phyloP scores from a whole-genome alignment of 2,329 filamentous ascomycete species.

The Lithohypha guttulata region DNA sequence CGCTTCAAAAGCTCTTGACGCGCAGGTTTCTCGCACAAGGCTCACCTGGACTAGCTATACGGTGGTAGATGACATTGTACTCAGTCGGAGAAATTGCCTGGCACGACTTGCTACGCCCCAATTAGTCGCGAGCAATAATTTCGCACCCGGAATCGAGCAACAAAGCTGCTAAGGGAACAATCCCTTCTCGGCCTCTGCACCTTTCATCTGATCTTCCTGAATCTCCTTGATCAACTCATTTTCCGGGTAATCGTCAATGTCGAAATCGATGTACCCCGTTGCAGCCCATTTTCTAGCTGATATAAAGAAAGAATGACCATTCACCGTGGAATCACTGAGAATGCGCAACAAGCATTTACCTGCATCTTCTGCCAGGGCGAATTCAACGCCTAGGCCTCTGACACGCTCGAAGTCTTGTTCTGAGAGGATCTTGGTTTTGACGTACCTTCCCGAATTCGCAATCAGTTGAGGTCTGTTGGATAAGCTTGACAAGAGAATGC shows the following conservation, averaged over 20 bases:
- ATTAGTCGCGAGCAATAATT: too few species aligned
- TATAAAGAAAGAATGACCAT: conserved; percentile 27
- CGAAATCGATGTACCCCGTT: conserved; percentile 26
- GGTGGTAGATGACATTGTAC: too few species aligned
- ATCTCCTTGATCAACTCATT: conserved; percentile 23
- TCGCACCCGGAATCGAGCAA: too few species aligned
- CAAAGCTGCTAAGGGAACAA: conserved; percentile 21
- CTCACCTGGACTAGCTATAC: too few species aligned
- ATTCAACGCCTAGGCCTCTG: conserved; percentile 22
- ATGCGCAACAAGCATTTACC: conserved; percentile 22
- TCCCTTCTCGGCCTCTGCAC: conserved; percentile 20
- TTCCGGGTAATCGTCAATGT: conserved; percentile 25
- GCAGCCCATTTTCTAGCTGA: conserved; percentile 27
- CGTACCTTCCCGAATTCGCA: conserved; percentile 23
- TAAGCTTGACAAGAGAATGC: conserved; percentile 1
- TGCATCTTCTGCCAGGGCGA: conserved; percentile 23
- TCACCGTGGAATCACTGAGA: conserved; percentile 23
- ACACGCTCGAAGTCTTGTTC: conserved; percentile 21
- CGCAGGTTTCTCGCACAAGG: too few species aligned
- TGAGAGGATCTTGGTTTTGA: conserved; percentile 25
- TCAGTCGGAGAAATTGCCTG: too few species aligned
- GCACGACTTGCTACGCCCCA: too few species aligned
- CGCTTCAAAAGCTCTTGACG: too few species aligned
- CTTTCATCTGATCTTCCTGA: conserved; percentile 23
- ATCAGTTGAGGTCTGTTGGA: not conserved